Percentiles rank a stretch among this genome's conserved stretches.
phyloP scores from a whole-genome alignment of 768 basidiomycete species.

The Termitomyces sp. region DNA sequence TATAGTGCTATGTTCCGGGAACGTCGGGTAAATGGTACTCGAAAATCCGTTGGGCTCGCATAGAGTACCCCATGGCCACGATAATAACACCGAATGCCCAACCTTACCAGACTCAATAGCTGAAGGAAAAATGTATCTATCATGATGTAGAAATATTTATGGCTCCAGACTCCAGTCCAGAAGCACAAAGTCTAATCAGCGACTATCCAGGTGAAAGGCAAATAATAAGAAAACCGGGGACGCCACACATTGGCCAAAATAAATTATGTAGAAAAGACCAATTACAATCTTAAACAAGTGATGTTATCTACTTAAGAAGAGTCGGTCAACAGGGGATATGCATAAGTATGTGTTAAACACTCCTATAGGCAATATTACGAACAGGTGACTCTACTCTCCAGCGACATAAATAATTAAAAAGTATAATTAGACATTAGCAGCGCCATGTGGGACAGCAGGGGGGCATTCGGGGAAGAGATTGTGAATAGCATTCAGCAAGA shows the following conservation, averaged over 20 bases:
- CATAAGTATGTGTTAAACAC: neutral
- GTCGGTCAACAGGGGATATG: neutral
- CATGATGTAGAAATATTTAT: neutral
- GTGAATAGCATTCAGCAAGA: slow-evolving; percentile 10
- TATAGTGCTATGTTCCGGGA: neutral
- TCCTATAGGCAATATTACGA: neutral
- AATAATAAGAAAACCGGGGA: neutral
- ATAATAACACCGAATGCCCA: too few species aligned
- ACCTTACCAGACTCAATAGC: too few species aligned
- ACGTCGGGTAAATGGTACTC: too few species aligned
- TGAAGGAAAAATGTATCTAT: neutral
- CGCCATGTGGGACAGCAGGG: slow-evolving; percentile 5
- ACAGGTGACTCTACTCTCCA: neutral
- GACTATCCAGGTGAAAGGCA: too few species aligned
- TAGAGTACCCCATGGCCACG: neutral
- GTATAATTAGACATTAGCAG: slow-evolving; percentile 5
- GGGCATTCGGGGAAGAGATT: slow-evolving; percentile 8
- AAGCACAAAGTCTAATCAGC: neutral
- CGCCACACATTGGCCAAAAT: neutral
- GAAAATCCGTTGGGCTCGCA: too few species aligned
- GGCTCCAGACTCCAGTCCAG: neutral
- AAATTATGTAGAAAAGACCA: neutral
- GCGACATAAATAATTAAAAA: neutral
- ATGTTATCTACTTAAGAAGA: too few species aligned
- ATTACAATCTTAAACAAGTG: too few species aligned